Conservation (phyloP, 2,329 filamentous ascomycete species). For the Botryotinia convoluta region DNA sequence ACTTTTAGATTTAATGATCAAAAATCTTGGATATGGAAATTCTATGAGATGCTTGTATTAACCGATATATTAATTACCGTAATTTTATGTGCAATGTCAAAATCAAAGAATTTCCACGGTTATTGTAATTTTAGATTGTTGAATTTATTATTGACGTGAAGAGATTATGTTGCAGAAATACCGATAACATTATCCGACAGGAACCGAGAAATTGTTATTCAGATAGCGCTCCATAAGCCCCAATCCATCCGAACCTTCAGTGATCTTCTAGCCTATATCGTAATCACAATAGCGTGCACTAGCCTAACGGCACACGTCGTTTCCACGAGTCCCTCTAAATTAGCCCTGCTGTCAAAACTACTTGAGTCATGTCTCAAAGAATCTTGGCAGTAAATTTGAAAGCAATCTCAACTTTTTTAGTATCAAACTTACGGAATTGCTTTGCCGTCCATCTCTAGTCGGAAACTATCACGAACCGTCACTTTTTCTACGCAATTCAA, state of each 20-base stretch:
- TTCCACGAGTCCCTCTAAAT: slow-evolving; percentile 5
- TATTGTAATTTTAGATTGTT: not conserved
- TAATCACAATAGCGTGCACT: not conserved
- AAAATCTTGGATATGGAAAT: not conserved
- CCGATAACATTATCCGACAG: not conserved
- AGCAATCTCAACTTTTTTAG: not conserved
- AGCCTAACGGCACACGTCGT: not conserved
- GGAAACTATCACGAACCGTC: not conserved
- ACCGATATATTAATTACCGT: not conserved
- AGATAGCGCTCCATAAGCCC: not conserved
- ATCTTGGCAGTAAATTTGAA: not conserved
- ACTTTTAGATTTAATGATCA: slow-evolving; percentile 11
- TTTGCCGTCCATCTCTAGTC: not conserved
- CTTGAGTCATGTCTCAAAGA: not conserved
- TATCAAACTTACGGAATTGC: not conserved
- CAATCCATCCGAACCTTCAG: not conserved
- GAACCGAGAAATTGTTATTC: not conserved
- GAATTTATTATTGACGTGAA: not conserved
- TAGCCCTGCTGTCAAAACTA: slow-evolving; percentile 1
- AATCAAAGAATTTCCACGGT: not conserved
- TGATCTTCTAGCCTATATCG: not conserved
- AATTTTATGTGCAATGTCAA: not conserved
- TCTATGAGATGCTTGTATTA: not conserved
- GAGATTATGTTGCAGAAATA: too few relatives aligned
- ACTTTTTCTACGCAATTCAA: not conserved